phyloP scores from a whole-genome alignment of 2,329 filamentous ascomycete species.

The Cryphonectria japonica region DNA sequence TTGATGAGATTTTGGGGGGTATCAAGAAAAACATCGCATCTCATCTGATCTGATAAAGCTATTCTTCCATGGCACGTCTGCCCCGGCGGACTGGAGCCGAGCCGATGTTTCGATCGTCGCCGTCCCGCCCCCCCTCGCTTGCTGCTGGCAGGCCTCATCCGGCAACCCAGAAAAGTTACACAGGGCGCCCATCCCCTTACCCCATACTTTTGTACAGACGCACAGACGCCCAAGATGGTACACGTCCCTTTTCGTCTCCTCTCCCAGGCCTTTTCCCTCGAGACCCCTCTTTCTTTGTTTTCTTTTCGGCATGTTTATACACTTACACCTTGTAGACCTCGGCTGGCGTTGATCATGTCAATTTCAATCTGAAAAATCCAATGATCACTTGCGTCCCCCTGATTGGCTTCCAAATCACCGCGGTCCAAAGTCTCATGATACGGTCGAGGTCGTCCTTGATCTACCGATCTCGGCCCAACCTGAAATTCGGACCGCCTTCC shows the following conservation, averaged over 20 bases:
- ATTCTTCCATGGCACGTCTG: background rate
- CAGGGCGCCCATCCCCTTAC: background rate
- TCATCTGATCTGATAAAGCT: background rate
- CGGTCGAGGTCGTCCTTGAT: background rate
- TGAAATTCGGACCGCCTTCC: background rate
- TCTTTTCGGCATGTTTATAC: background rate
- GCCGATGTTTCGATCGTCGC: background rate
- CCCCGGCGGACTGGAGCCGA: conserved; percentile 7
- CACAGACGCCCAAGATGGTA: background rate
- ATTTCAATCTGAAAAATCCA: background rate
- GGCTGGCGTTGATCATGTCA: background rate
- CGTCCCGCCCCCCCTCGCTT: background rate
- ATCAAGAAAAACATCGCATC: background rate
- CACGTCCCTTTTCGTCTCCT: too few relatives aligned
- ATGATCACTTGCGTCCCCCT: background rate
- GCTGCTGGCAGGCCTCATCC: background rate
- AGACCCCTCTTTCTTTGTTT: too few relatives aligned
- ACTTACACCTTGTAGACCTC: background rate
- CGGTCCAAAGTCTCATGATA: background rate
- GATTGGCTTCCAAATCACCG: background rate
- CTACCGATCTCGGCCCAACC: background rate
- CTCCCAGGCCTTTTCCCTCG: background rate
- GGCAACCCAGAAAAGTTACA: background rate
- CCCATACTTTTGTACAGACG: background rate
- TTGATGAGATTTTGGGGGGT: background rate